Evolutionary conservation across 257 asterid species (phyloP), one percentile per base, ranked within the genome.

Genomic region (Solanum rostratum): DNA sequence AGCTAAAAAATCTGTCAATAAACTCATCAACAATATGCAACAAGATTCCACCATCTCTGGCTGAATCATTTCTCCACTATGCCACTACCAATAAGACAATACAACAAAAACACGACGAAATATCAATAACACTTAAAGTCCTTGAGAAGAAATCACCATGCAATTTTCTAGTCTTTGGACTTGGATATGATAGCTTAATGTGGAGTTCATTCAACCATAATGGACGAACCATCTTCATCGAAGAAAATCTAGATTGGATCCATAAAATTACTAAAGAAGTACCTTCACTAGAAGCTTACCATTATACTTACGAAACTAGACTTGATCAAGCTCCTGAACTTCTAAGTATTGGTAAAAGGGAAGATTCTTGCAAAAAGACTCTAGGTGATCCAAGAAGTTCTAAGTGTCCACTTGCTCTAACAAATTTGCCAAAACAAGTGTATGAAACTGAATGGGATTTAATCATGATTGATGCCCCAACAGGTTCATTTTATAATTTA

Each of bases 391-490:
- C 90, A 24, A 88, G 90, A 78, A 27, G 14, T 8, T 88, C 92
- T 0, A 85, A 59, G 20, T 90, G 92, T 41, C 87, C 74, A 37
- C 85, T 90, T 13, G 88, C 87, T 3, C 18, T 83, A 15, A 88
- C 80, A 81, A 65, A 78, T 18, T 53, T 90, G n/a, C 92, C 92
- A 8, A 84, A 43, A 3, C 83, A 68, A 45, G 87, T 86, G 2
- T 88, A 90, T 19, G 92, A 90, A 12, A 82, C 54, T 10, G 87
- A 85, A 30, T 90, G 91, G 90, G 92, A 90, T 22, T 30, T 88
- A 84, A 84, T 90, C 1, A 88, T 90, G 92, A 89, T 90, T 80
- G 92, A 90, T 22, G 92, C 91, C 5, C 91, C 91, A 2, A 84
- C 78, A 6, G 90, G 87, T 19, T 60, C 45, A 22, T 24, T 0